These are phyloP conservation scores for Aspergillus bombycis DNA, from an alignment of 2,329 filamentous ascomycete species.

Conservation along the genomic window DNA sequence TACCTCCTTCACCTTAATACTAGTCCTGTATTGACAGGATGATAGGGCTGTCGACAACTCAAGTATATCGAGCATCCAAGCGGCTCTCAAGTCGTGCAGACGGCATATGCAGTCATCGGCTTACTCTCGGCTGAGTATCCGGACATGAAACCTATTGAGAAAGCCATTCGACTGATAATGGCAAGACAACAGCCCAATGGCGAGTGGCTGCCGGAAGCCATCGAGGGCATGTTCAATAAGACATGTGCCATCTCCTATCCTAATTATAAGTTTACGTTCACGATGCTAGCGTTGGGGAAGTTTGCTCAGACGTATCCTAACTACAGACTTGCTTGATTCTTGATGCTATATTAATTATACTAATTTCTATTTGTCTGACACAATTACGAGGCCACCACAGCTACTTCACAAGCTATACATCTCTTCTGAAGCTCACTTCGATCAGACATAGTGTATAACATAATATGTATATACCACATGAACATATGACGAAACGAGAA, in stretches of 20 bases:
- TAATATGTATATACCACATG: not conserved
- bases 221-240: constrained; percentile 15
- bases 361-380: not conserved
- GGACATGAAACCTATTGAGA: constrained; percentile 2
- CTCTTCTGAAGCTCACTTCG: too few relatives aligned
- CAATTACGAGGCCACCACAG: too few relatives aligned
- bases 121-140: constrained; percentile 12
- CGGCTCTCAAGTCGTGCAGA: constrained; percentile 10
- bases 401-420: too few relatives aligned
- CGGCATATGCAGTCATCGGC: constrained; percentile 7
- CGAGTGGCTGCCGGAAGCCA: constrained; percentile 11
- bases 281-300: constrained; percentile 3
- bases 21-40: not conserved
- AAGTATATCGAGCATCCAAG: constrained; percentile 6
- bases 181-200: constrained; percentile 9
- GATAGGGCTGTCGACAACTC: not conserved
- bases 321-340: not conserved
- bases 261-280: constrained; percentile 8
- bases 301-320: not conserved
- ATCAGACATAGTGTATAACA: not conserved
- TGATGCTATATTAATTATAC: not conserved
- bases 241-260: constrained; percentile 8
- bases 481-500: not conserved
- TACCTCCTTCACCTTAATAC: not conserved
- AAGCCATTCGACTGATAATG: constrained; percentile 9